Evolutionary conservation across 2,329 filamentous ascomycete genomes (phyloP).

Genomic region (Aspergillus luchuensis): DNA sequence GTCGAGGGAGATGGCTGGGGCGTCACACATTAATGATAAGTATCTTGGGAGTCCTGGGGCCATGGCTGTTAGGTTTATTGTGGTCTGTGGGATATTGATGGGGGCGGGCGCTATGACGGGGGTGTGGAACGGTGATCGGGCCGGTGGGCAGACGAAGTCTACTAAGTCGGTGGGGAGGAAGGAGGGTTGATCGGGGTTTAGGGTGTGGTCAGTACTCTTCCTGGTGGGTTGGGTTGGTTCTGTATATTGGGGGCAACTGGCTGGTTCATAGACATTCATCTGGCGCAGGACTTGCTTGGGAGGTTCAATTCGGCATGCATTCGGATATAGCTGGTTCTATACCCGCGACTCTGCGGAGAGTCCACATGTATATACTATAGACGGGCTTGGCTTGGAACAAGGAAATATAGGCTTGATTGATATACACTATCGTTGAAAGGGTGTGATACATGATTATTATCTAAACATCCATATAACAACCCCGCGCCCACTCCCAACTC

Average conservation of each 20-base stretch:
- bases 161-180: conserved; percentile 6
- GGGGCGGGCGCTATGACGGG: conserved; percentile 33
- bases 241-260: not conserved
- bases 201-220: not conserved
- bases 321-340: not conserved
- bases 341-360: not conserved
- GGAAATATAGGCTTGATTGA: conserved; percentile 35
- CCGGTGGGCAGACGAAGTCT: not conserved
- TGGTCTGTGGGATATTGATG: conserved; percentile 43
- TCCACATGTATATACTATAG: conserved; percentile 7
- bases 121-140: conserved; percentile 21
- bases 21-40: conserved; percentile 24
- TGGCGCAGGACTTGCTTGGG: not conserved
- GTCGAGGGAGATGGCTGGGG: conserved; percentile 39
- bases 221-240: not conserved
- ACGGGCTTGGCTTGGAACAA: conserved; percentile 23
- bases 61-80: conserved; percentile 39
- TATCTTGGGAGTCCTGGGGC: conserved; percentile 27
- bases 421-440: conserved; percentile 35
- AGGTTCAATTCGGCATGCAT: conserved; percentile 1
- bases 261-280: not conserved
- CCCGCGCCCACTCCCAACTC: conserved; percentile 12
- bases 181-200: not conserved
- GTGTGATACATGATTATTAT: conserved; percentile 36
- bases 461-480: conserved; percentile 19